phyloP scores from a whole-genome alignment of 257 asterid species.

The Linderniella brevidens region DNA sequence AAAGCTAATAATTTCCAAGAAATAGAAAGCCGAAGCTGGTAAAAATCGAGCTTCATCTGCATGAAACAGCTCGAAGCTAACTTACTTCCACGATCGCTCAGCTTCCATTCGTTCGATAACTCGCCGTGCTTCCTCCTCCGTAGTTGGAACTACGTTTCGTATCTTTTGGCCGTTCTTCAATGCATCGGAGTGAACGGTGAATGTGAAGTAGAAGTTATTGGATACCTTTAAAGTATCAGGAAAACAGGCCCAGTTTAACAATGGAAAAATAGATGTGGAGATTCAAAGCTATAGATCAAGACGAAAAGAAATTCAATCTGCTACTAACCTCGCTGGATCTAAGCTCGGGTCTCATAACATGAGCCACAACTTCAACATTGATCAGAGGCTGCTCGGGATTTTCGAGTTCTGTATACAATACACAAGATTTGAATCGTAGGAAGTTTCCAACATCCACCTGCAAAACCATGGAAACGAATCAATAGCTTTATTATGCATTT shows the following conservation, averaged over 20 bases:
- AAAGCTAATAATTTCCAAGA: no score
- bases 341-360: constrained; percentile 71
- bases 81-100: constrained; percentile 22
- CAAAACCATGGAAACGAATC: constrained; percentile 5
- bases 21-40: neutral
- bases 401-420: constrained; percentile 66
- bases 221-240: constrained; percentile 37
- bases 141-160: constrained; percentile 74
- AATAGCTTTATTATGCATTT: no score
- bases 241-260: constrained; percentile 3
- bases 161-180: constrained; percentile 29
- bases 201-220: constrained; percentile 84
- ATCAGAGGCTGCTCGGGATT: constrained; percentile 44
- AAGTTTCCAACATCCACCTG: constrained; percentile 97
- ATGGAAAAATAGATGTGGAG: neutral
- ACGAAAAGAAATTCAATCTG: neutral
- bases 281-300: neutral
- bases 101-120: constrained; percentile 77
- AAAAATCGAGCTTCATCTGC: neutral
- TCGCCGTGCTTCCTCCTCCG: constrained; percentile 75
- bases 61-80: constrained; percentile 3
- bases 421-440: constrained; percentile 77
- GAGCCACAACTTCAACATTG: constrained; percentile 88
- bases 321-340: constrained; percentile 69
- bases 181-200: constrained; percentile 42